Evolutionary conservation across 2,329 filamentous ascomycete genomes (phyloP).

Genomic region (Fusarium agapanthi): DNA sequence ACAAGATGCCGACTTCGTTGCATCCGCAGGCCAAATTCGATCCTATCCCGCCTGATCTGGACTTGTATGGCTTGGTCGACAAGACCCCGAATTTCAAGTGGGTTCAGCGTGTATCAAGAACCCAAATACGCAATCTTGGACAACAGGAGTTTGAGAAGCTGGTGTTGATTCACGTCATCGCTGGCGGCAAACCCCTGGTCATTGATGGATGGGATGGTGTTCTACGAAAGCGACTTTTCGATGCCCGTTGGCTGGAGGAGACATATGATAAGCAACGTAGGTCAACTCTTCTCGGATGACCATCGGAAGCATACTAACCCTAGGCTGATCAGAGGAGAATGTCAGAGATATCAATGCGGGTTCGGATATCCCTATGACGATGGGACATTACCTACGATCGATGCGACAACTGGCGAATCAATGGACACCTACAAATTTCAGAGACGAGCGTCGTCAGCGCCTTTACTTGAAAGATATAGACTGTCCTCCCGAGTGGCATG

Average conservation of each 20-base stretch:
- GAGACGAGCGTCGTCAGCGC: conserved; percentile 81
- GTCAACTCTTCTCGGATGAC: conserved; percentile 38
- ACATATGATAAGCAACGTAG: conserved; percentile 82
- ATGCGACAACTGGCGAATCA: conserved; percentile 86
- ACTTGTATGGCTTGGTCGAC: conserved; percentile 79
- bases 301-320: conserved; percentile 27
- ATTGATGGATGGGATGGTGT: conserved; percentile 86
- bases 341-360: conserved; percentile 82
- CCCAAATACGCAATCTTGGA: conserved; percentile 80
- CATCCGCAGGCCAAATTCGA: conserved; percentile 91
- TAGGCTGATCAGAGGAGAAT: conserved; percentile 70
- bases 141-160: conserved; percentile 86
- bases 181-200: conserved; percentile 86
- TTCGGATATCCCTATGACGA: conserved; percentile 82
- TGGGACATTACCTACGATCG: conserved; percentile 88
- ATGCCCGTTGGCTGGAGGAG: conserved; percentile 78
- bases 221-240: conserved; percentile 82
- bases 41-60: conserved; percentile 85
- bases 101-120: conserved; percentile 80
- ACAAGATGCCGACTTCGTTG: conserved; percentile 75
- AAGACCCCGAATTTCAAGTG: conserved; percentile 85
- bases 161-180: conserved; percentile 82
- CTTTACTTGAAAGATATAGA: conserved; percentile 98
- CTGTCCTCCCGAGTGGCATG: conserved; percentile 86
- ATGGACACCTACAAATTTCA: conserved; percentile 78